Evolutionary conservation across 1,284 basidiomycete species (phyloP), one percentile per base, ranked within the genome.

Genomic region (Trichosporon sp.): DNA sequence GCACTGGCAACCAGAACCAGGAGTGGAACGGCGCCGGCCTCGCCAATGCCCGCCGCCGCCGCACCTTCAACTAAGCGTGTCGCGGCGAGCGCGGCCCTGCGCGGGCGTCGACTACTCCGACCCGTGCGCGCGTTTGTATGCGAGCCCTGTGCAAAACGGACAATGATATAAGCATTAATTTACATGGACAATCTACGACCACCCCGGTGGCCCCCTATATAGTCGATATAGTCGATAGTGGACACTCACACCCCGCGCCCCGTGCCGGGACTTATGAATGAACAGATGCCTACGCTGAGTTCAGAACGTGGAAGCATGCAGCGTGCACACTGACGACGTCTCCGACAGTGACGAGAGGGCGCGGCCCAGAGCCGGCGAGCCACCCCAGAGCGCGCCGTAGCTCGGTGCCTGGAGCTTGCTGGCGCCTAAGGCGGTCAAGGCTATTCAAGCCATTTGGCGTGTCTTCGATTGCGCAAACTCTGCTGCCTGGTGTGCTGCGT

Each of bases 1-100:
- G 60, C 67, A 68, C 66, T 38, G 65, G 65, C 69, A 82, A 82
- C 75, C 65, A 70, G 60, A 81, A 82, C 73, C 80, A 82, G 71
- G 71, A 75, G 60, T 81, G 79, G 80, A 64, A 35, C 35, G 60
- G 63, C 21, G 34, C 63, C 62, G 62, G 51, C 21, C 31, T 21
- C 12, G 62, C 34, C 47, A 32, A 34, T 25, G 58, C 58, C 35
- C 66, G 62, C 21, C 66, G 66, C 51, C 66, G 62, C 66, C 44
- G 51, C 47, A 64, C 63, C 62, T 53, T 58, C 66, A 51, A 53
- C 58, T 68, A 64, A 56, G 62, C 38, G 38, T 42, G 38, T 18
- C 12, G n/a, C n/a, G n/a, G n/a, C n/a, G n/a, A n/a, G n/a, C 15
- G 15, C 38, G 11, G 38, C n/a, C 38, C n/a, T n/a, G 38, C 38